Evolutionary conservation across 192 early-diverging fungal genomes (phyloP).

Genomic region (Endogone sp.): DNA sequence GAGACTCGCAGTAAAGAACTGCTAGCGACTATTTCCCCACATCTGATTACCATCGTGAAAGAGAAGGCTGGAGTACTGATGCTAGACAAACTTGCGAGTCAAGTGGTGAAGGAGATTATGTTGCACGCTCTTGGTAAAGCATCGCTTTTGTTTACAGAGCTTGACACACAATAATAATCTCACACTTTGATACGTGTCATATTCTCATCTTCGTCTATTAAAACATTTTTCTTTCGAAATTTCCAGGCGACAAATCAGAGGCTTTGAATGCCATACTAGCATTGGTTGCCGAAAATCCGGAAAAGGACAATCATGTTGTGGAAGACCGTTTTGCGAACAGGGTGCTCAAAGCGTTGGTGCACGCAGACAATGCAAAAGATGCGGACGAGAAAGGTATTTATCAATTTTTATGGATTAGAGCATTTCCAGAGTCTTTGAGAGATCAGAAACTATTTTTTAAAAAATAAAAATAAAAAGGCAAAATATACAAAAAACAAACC

Average conservation of each 20-base stretch:
- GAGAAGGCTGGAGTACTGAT: slow-evolving; percentile 53
- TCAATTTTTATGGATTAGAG: too few relatives aligned
- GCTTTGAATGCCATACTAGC: slow-evolving; percentile 38
- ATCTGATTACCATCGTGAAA: slow-evolving; percentile 54
- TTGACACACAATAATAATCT: too few relatives aligned
- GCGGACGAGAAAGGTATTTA: slow-evolving; percentile 24
- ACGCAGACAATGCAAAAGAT: slow-evolving; percentile 28
- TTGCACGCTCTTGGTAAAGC: slow-evolving; percentile 49
- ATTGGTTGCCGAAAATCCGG: slow-evolving; percentile 30
- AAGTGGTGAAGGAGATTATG: slow-evolving; percentile 69
- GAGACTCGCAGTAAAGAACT: slow-evolving; percentile 63
- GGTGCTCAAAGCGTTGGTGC: slow-evolving; percentile 45
- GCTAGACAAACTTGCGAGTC: slow-evolving; percentile 60
- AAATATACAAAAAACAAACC: too few relatives aligned
- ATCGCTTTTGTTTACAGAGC: neutral
- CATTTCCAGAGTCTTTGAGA: too few relatives aligned
- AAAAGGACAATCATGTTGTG: slow-evolving; percentile 34
- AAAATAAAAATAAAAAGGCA: too few relatives aligned
- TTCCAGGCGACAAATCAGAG: slow-evolving; percentile 30
- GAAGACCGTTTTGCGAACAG: slow-evolving; percentile 46
- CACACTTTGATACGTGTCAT: too few relatives aligned
- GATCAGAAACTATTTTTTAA: too few relatives aligned
- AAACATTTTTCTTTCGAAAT: too few relatives aligned
- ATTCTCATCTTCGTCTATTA: too few relatives aligned
- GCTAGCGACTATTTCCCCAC: slow-evolving; percentile 51